These are phyloP conservation scores for Penicillium antarcticum DNA, from an alignment of 495 filamentous ascomycete species.

Conservation along the genomic window DNA sequence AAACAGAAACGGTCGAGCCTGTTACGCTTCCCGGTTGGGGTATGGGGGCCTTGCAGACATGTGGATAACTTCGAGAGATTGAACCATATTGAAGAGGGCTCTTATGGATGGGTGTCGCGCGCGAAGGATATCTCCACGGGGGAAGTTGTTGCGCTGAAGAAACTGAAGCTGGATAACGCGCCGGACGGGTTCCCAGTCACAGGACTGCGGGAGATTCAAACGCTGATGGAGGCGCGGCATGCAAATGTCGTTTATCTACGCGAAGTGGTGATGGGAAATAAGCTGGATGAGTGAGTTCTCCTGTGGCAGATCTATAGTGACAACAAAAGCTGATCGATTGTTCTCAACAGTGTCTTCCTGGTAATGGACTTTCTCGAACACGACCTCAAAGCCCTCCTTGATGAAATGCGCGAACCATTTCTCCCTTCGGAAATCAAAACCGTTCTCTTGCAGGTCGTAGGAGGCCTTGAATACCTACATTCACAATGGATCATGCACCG, in stretches of 20 bases:
- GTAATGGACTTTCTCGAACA: slow-evolving; percentile 99
- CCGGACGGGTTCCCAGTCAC: slow-evolving; percentile 90
- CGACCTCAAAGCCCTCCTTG: slow-evolving; percentile 90
- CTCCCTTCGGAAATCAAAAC: slow-evolving; percentile 91
- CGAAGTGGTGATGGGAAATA: slow-evolving; percentile 84
- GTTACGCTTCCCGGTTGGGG: slow-evolving; percentile 64
- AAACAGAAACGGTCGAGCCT: slow-evolving; percentile 41
- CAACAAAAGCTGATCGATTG: slow-evolving; percentile 7
- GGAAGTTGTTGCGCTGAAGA: slow-evolving; percentile 88
- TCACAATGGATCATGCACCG: slow-evolving; percentile 91
- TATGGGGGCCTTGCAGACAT: slow-evolving; percentile 74
- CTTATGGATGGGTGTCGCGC: slow-evolving; percentile 90
- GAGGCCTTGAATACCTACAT: slow-evolving; percentile 84
- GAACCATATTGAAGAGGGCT: slow-evolving; percentile 96
- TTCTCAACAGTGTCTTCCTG: slow-evolving; percentile 70
- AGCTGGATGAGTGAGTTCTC: slow-evolving; percentile 65
- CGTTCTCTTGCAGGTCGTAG: slow-evolving; percentile 75
- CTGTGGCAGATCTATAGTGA: not conserved
- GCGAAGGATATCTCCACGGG: slow-evolving; percentile 78
- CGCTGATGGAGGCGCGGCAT: slow-evolving; percentile 62
- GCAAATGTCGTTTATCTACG: slow-evolving; percentile 72
- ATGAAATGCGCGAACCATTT: slow-evolving; percentile 93
- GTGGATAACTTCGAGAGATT: slow-evolving; percentile 87
- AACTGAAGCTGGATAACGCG: slow-evolving; percentile 83
- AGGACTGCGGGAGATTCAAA: slow-evolving; percentile 84